Base-by-base conservation (phyloP, 2,329 filamentous ascomycete species). In the Monilinia laxa region DNA sequence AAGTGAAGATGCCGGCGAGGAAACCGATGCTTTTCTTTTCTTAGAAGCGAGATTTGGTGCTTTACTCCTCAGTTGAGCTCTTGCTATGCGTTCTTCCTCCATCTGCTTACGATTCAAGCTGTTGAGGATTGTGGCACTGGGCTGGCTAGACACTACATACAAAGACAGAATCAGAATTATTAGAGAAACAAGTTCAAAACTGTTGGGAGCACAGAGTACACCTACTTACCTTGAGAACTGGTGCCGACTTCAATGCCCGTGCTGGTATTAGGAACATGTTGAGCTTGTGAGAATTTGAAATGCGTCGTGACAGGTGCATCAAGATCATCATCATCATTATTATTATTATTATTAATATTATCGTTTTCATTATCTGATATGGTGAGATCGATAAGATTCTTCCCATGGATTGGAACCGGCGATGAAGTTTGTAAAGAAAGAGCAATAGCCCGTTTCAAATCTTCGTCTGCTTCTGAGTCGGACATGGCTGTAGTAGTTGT, bases 61-160 rank as follows among this genome's bases (percentile, higher is more conserved):
- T 54, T 83, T 82, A 51, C 87, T 77, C 56, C 53, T 70, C 49
- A 65, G 55, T 31, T 54, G 49, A 45, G 56, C 54, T 71, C 93
- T 85, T 28, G 86, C 88, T 18, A 96, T 83, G 52, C 94, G 87
- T 75, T 96, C 92, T 73, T 88, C 82, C 77, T 97, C 94, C 92
- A 97, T 95, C 63, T 87, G 85, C 77, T 88, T 92, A 47, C 93
- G 85, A 79, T 97, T 85, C 1, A 71, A 47, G n/a, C 38, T 35
- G 54, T 25, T 60, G 12, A 65, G 51, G 6, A 62, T 12, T 25
- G 47, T 52, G 20, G 16, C 40, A 1, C 10, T 42, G 25, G 55
- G 45, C 38, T 58, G n/a, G n/a, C 47, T 62, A n/a, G 58, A 40
- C 16, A 38, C 58, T 62, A 51, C 45, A 51, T 12, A 16, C 2